Percentiles rank a stretch among this genome's conserved stretches.
phyloP scores from a whole-genome alignment of 2,329 filamentous ascomycete species.

The Zarea fungicola region DNA sequence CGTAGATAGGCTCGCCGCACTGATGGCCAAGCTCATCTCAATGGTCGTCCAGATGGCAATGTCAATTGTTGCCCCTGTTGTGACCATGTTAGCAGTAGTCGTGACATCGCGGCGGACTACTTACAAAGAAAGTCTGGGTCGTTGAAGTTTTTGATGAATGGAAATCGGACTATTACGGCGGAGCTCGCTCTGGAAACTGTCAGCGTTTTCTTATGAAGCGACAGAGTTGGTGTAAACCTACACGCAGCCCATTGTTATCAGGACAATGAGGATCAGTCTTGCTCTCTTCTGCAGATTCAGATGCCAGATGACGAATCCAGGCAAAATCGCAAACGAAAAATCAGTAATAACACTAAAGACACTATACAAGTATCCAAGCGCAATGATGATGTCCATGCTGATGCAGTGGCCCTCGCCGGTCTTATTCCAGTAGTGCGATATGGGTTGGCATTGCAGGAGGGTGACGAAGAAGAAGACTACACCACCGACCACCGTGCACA shows the following conservation, averaged over 20 bases:
- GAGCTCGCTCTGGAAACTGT: constrained; percentile 34
- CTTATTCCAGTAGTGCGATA: constrained; percentile 37
- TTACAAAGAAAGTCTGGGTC: constrained; percentile 40
- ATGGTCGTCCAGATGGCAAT: constrained; percentile 46
- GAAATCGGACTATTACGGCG: constrained; percentile 37
- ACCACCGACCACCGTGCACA: constrained; percentile 31
- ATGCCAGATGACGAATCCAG: constrained; percentile 48
- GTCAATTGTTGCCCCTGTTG: constrained; percentile 32
- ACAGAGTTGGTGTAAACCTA: constrained; percentile 19
- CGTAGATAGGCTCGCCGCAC: constrained; percentile 42
- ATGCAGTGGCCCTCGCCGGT: constrained; percentile 32
- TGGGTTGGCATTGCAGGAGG: constrained; percentile 35
- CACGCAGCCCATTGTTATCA: constrained; percentile 53
- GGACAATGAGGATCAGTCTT: constrained; percentile 46
- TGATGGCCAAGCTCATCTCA: constrained; percentile 43
- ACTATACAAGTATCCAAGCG: constrained; percentile 48
- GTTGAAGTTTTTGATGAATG: constrained; percentile 32
- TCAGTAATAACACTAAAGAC: constrained; percentile 44
- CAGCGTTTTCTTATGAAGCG: not conserved
- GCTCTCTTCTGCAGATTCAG: constrained; percentile 49
- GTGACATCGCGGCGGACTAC: constrained; percentile 11
- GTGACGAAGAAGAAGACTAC: constrained; percentile 37
- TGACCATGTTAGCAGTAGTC: not conserved
- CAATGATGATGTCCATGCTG: constrained; percentile 40
- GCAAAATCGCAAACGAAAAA: constrained; percentile 46